Evolutionary conservation across 768 basidiomycete species (phyloP).

Genomic region (Podaxis sp.): DNA sequence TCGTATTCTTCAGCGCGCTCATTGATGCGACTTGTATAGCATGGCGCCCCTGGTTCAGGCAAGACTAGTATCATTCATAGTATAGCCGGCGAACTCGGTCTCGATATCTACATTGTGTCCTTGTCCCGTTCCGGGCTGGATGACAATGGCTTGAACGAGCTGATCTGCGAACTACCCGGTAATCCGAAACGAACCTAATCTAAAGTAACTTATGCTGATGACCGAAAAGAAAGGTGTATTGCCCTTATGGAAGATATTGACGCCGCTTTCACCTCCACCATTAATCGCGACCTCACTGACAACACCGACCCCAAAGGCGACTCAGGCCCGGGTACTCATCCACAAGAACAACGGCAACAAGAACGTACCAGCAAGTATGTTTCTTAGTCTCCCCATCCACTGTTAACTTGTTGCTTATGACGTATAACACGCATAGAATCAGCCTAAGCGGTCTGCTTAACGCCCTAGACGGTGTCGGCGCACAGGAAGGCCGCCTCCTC

Average conservation of each 20-base stretch:
- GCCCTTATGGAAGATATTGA: slow-evolving; percentile 86
- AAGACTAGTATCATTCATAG: slow-evolving; percentile 79
- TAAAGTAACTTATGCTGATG: slow-evolving; percentile 4
- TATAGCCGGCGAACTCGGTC: slow-evolving; percentile 71
- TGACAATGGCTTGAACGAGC: slow-evolving; percentile 54
- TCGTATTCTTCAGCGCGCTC: neutral
- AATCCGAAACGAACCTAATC: slow-evolving; percentile 12
- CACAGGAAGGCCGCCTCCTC: slow-evolving; percentile 47
- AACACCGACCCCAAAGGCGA: slow-evolving; percentile 5
- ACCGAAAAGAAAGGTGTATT: slow-evolving; percentile 54
- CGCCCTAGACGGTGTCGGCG: slow-evolving; percentile 67
- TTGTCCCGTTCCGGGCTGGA: slow-evolving; percentile 64
- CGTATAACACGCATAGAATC: slow-evolving; percentile 29
- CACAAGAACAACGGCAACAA: slow-evolving; percentile 16
- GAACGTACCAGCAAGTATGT: slow-evolving; percentile 7
- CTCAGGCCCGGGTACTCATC: slow-evolving; percentile 14
- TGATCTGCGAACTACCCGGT: slow-evolving; percentile 63
- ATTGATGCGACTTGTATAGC: slow-evolving; percentile 30
- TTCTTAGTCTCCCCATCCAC: neutral
- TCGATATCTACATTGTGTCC: slow-evolving; percentile 73
- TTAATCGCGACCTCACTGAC: slow-evolving; percentile 37
- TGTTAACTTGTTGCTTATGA: neutral
- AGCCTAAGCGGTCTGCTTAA: slow-evolving; percentile 69
- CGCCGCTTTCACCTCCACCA: slow-evolving; percentile 57
- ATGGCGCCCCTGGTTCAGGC: slow-evolving; percentile 75